Base-by-base conservation (phyloP, 805 yeast genomes). In the Torulaspora microellipsoides region DNA sequence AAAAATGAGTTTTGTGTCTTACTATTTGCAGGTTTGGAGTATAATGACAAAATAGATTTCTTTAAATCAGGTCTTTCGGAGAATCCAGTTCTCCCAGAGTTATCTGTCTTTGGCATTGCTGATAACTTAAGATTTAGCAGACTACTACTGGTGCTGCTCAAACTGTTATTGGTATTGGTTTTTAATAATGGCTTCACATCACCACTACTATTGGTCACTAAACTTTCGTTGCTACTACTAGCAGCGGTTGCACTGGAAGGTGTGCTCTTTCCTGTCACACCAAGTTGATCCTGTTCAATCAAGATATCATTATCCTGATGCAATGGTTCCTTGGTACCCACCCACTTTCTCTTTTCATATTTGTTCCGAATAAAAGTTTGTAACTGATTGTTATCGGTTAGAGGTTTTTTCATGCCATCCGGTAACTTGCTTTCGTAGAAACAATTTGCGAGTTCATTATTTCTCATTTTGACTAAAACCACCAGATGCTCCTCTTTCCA, bases 401-500 rank as follows among this genome's bases (percentile, higher is more conserved):
- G 71, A 2, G 95, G 89, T 15, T 43, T 46, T 30, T 42, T 42
- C 23, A 33, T 20, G 12, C 33, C 28, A 12, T 51, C 49, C 2
- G 53, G 47, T 48, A 90, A 71, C 55, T 78, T 78, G 31, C 80
- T 75, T 65, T 93, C 99, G 95, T 97, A 93, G 63, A 73, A 85
- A 6, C 54, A 50, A 62, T 93, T 93, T 23, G 95, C 93, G 31
- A 38, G 45, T 61, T 75, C 72, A 34, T 68, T 74, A 60, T 91
- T 91, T 1, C 96, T 95, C 95, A 96, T 86, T 54, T 76, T 70
- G 27, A 87, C 80, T 84, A 93, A 81, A 49, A 78, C 78, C 47
- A 75, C 80, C 27, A 88, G 78, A 63, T 93, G 96, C 58, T 85
- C 95, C 55, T 89, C 96, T 5, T 93, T 85, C 99, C 99, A 91